A percentile compares a stretch with the other conserved stretches of the same genome.
These are phyloP conservation scores for Salix brachista DNA, from an alignment of 345 rosid genomes.

Conservation along the genomic window DNA sequence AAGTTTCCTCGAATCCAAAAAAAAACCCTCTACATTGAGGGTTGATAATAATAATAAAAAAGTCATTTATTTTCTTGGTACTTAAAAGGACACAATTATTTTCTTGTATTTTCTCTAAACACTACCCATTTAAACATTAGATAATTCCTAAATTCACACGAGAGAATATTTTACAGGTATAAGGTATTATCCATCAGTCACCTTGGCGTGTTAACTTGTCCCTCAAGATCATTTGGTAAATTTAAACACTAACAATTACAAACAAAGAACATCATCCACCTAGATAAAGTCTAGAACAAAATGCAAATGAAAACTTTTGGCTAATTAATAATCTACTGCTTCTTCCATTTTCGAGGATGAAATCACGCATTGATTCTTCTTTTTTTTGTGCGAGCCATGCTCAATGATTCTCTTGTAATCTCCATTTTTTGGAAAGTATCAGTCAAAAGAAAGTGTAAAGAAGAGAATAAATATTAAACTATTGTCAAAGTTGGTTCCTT, in stretches of 20 bases:
- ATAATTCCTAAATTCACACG: no score
- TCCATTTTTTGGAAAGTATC: slow-evolving; percentile 12
- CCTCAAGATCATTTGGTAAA: no score
- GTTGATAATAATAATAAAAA: no score
- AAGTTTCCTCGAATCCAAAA: no score
- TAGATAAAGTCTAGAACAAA: neutral
- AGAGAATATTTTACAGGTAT: no score
- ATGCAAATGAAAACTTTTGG: slow-evolving; percentile 16
- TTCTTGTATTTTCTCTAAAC: no score
- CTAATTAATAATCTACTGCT: neutral
- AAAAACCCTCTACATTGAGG: no score
- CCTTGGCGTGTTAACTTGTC: no score
- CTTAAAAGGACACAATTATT: no score
- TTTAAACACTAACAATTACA: neutral
- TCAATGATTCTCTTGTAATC: slow-evolving; percentile 15
- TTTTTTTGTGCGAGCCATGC: slow-evolving; percentile 6
- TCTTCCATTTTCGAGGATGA: slow-evolving; percentile 3
- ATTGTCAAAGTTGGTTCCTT: slow-evolving; percentile 28
- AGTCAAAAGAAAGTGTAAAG: neutral
- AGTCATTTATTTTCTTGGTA: no score
- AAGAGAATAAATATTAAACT: slow-evolving; percentile 10
- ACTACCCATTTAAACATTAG: no score
- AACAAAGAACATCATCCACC: neutral
- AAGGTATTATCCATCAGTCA: no score
- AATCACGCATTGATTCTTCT: slow-evolving; percentile 23